Evolutionary conservation across 2,329 filamentous ascomycete species (phyloP).

Genomic region (Byssothecium circinans): DNA sequence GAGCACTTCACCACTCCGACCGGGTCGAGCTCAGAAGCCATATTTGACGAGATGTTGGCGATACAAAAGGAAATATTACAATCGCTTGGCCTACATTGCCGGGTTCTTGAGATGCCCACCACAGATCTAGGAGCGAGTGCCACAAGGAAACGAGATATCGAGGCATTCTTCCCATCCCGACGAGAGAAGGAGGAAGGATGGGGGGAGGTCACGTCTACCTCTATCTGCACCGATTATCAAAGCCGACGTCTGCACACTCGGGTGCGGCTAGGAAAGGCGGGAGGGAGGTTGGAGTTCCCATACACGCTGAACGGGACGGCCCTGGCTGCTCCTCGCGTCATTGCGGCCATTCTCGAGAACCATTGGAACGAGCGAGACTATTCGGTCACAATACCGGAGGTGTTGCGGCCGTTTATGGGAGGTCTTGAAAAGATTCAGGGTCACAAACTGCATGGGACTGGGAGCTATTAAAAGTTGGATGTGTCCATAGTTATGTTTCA

Average conservation of each 20-base stretch:
- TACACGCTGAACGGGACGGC: constrained; percentile 95
- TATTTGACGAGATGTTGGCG: constrained; percentile 83
- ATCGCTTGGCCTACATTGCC: constrained; percentile 77
- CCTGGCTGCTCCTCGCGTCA: constrained; percentile 82
- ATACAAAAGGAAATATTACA: constrained; percentile 84
- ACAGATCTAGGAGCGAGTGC: constrained; percentile 88
- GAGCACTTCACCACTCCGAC: constrained; percentile 35
- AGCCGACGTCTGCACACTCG: constrained; percentile 77
- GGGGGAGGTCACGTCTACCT: constrained; percentile 91
- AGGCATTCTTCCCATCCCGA: constrained; percentile 88
- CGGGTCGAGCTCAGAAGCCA: constrained; percentile 50
- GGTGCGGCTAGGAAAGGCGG: constrained; percentile 54
- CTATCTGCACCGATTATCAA: constrained; percentile 95
- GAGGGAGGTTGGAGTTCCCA: constrained; percentile 69
- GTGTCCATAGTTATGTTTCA: too few species aligned
- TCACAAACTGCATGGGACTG: constrained; percentile 20
- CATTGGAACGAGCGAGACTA: constrained; percentile 75
- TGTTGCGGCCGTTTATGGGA: constrained; percentile 82
- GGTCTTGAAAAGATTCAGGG: constrained; percentile 38
- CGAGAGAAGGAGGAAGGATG: constrained; percentile 69
- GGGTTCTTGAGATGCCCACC: constrained; percentile 89
- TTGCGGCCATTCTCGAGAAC: constrained; percentile 88
- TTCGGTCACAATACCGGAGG: constrained; percentile 75
- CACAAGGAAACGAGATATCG: constrained; percentile 85
- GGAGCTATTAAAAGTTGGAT: constrained; percentile 11